Evolutionary conservation across 2,329 filamentous ascomycete genomes (phyloP), one percentile per base, ranked within the genome.

Genomic region (Cytospora piceicola): DNA sequence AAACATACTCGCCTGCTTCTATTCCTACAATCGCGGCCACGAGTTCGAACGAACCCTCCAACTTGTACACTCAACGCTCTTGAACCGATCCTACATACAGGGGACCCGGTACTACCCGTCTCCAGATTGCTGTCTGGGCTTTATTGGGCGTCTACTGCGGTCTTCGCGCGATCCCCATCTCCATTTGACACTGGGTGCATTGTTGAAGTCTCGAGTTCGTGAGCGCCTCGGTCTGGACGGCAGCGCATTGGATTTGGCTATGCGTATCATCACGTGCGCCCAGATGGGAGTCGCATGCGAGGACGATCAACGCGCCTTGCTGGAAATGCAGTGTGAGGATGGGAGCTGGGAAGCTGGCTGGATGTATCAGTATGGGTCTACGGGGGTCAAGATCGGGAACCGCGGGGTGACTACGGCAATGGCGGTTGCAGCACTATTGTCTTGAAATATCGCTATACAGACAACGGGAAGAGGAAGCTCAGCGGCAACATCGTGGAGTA

Each of bases 1-100:
- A 51, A 78, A 78, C 49, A 72, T 77, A 1, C 67, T 77, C 14
- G 70, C 69, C 17, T 71, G 70, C 52, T 77, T 77, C 61, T 75
- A 75, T 65, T 67, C 69, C 14, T 74, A 74, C 64, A 65, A 68
- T 8, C 75, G 76, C 20, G 56, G 56, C 24, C 62, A 60, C 15
- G 29, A 64, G 54, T 70, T 75, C 22, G 60, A 69, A 20, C 58
- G 55, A 9, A 75, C 74, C 6, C 69, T 76, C 5, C 34, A 72
- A 27, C 70, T 71, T 68, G 65, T 77, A 34, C 56, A 63, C 22
- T 64, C 64, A 3, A 65, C 70, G 27, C 69, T 75, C 12, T 29
- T 65, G 1, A 22, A 72, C 22, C 69, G 75, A 7, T 71, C 70
- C 6, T 77, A 77, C 32, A 42, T 74, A n/a, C 49, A 72, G 9